phyloP scores from a whole-genome alignment of 2,329 filamentous ascomycete genomes.

The Botrytis byssoidea region DNA sequence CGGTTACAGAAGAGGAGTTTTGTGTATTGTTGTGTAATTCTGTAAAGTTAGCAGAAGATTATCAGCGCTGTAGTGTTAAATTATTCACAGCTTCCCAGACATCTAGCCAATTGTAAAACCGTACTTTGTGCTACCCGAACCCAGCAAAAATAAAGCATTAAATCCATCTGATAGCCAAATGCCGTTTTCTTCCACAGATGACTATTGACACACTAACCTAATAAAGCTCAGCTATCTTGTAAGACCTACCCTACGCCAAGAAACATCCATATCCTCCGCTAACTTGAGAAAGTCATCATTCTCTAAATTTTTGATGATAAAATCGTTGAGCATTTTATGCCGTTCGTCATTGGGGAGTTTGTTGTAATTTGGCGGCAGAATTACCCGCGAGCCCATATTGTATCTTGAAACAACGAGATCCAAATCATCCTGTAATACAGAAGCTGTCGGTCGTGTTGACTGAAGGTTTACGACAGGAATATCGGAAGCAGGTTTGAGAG shows the following conservation, averaged over 20 bases:
- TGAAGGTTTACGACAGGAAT: background rate
- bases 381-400: background rate
- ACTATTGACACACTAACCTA: background rate
- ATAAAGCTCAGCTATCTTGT: constrained; percentile 34
- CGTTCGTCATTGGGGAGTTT: constrained; percentile 42
- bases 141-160: background rate
- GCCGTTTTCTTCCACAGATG: background rate
- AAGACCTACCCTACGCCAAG: constrained; percentile 50
- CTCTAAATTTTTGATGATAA: constrained; percentile 50
- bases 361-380: constrained; percentile 6
- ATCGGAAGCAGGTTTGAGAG: background rate
- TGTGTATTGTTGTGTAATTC: background rate
- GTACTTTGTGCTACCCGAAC: background rate
- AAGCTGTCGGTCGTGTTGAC: background rate
- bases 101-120: background rate
- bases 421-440: constrained; percentile 3
- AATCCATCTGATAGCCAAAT: background rate
- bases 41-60: background rate
- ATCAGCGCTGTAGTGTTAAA: background rate
- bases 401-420: constrained; percentile 1
- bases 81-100: background rate
- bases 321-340: constrained; percentile 46
- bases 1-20: background rate
- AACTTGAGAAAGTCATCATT: constrained; percentile 50
- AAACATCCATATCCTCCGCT: constrained; percentile 49